These are phyloP conservation scores for Euphorbia schlechtendalii DNA, from an alignment of 441 rosid genomes.

Conservation along the genomic window DNA sequence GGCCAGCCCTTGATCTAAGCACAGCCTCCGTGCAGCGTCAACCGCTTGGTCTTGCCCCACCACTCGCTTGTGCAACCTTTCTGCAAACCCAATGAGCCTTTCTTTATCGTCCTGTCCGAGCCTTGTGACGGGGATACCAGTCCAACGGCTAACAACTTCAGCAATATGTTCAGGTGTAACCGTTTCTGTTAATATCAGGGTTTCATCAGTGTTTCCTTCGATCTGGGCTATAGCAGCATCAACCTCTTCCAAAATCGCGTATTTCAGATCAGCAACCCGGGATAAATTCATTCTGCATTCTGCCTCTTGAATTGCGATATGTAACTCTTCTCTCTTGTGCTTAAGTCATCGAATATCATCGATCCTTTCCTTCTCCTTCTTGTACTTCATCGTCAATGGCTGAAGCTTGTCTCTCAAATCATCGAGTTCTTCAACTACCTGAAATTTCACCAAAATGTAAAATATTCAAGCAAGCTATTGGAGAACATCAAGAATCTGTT, in stretches of 20 bases:
- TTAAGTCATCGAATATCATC: constrained; percentile 80
- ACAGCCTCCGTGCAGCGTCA: constrained; percentile 76
- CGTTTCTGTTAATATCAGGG: constrained; percentile 68
- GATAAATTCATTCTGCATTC: constrained; percentile 87
- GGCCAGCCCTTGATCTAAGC: constrained; percentile 82
- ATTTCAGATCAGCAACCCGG: constrained; percentile 80
- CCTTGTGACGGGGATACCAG: constrained; percentile 92
- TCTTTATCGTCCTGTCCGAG: constrained; percentile 86
- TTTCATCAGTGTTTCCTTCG: constrained; percentile 57
- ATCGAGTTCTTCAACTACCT: constrained; percentile 89
- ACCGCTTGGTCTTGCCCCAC: constrained; percentile 92
- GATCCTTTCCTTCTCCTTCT: constrained; percentile 75
- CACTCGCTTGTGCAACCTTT: constrained; percentile 72
- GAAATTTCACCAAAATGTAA: background rate
- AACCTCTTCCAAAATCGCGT: constrained; percentile 80
- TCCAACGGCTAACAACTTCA: constrained; percentile 94
- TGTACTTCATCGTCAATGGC: constrained; percentile 83
- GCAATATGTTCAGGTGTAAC: constrained; percentile 93
- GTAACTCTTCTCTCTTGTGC: constrained; percentile 75
- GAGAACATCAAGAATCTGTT: too few species aligned
- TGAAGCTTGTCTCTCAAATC: constrained; percentile 89
- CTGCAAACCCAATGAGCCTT: constrained; percentile 69
- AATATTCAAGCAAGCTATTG: background rate
- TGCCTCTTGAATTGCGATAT: constrained; percentile 70
- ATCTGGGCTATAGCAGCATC: constrained; percentile 61